Evolutionary conservation across 2,329 filamentous ascomycete species (phyloP).

Genomic region (Epichloe hybrida): DNA sequence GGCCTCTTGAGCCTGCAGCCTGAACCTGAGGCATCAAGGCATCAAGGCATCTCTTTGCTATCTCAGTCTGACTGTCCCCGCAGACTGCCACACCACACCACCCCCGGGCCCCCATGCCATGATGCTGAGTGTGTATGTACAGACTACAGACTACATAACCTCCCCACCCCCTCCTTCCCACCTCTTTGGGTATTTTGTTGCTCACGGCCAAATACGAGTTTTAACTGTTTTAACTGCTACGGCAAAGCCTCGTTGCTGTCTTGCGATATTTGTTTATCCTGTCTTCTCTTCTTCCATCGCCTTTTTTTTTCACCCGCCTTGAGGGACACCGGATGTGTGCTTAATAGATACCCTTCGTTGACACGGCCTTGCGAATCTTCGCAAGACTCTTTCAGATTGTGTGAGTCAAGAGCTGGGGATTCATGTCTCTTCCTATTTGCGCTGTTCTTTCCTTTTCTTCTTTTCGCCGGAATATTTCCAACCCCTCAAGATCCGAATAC

Average conservation of each 20-base stretch:
- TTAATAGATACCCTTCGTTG: background rate
- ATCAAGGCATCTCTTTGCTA: background rate
- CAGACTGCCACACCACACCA: background rate
- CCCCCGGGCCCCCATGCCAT: background rate
- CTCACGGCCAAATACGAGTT: background rate
- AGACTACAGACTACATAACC: slow-evolving; percentile 3
- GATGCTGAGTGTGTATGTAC: too few species aligned
- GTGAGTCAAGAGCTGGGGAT: background rate
- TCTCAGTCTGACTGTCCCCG: background rate
- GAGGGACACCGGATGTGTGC: background rate
- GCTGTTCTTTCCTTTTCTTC: too few species aligned
- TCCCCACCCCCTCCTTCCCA: slow-evolving; percentile 2
- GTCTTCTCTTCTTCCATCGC: background rate
- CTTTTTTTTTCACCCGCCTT: background rate
- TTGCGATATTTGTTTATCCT: background rate
- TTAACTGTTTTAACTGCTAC: background rate
- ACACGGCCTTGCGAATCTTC: background rate
- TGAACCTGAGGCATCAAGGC: background rate
- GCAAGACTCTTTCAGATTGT: background rate
- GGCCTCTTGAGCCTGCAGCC: too few species aligned
- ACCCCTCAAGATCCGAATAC: background rate
- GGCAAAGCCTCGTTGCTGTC: background rate
- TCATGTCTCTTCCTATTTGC: background rate
- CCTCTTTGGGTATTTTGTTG: background rate
- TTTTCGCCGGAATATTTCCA: background rate